A percentile compares a stretch with the other conserved stretches of the same genome.
Conservation (phyloP, 1,284 basidiomycete genomes). For the Albatrellus sp. region DNA sequence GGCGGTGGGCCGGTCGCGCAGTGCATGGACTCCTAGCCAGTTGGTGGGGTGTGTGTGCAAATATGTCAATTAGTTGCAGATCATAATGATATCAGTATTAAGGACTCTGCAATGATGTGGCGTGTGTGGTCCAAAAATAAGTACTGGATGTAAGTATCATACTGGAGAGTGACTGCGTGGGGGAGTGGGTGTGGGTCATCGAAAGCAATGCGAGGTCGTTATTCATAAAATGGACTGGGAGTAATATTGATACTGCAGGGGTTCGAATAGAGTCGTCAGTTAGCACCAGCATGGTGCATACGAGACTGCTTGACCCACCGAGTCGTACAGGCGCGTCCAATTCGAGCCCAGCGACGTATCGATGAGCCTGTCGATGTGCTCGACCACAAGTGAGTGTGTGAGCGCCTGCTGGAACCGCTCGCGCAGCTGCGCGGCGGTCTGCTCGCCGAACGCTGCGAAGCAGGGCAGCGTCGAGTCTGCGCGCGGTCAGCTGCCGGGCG, state of each 20-base stretch:
- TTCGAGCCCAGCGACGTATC: slow-evolving; percentile 83
- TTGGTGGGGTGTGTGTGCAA: not conserved
- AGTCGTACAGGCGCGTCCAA: slow-evolving; percentile 89
- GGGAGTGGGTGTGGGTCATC: not conserved
- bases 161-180: too few relatives aligned
- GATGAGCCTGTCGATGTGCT: slow-evolving; percentile 81
- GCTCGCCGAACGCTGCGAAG: slow-evolving; percentile 82
- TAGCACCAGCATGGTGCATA: slow-evolving; percentile 4
- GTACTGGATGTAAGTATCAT: too few relatives aligned
- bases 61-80: slow-evolving; percentile 1
- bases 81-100: slow-evolving; percentile 1
- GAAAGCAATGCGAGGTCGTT: not conserved
- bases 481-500: not conserved
- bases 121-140: not conserved
- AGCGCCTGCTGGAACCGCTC: slow-evolving; percentile 91
- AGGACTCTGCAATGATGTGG: too few relatives aligned
- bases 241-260: slow-evolving; percentile 63
- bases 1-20: too few relatives aligned
- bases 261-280: too few relatives aligned
- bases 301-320: slow-evolving; percentile 35
- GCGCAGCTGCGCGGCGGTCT: slow-evolving; percentile 78
- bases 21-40: too few relatives aligned
- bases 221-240: slow-evolving; percentile 65
- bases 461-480: slow-evolving; percentile 88
- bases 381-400: slow-evolving; percentile 78